Evolutionary conservation across 495 filamentous ascomycete species (phyloP).

Genomic region (Hypoxylon cercidicola): DNA sequence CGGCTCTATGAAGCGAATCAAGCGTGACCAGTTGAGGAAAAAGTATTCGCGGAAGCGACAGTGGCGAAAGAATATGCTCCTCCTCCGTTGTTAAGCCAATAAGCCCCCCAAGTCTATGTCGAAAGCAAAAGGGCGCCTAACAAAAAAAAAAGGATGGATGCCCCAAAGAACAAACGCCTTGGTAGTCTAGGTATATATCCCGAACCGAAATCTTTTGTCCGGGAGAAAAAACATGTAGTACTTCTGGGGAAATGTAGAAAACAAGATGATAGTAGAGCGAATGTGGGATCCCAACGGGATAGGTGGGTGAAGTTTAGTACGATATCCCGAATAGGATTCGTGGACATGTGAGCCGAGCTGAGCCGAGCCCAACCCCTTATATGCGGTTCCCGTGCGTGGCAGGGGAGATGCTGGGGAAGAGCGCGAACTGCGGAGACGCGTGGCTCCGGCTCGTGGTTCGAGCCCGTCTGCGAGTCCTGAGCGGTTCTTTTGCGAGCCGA

Average conservation of each 20-base stretch:
- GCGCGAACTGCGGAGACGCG: conserved; percentile 40
- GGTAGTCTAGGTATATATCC: background rate
- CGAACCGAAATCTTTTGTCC: background rate
- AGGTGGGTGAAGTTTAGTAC: background rate
- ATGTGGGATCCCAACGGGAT: background rate
- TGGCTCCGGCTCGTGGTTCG: conserved; percentile 47
- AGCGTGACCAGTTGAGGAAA: background rate
- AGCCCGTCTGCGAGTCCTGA: conserved; percentile 42
- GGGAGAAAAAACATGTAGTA: background rate
- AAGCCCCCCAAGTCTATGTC: conserved; percentile 27
- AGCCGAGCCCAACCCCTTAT: background rate
- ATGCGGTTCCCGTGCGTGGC: conserved; percentile 19
- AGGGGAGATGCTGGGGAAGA: conserved; percentile 36
- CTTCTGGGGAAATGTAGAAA: background rate
- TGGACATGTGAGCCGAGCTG: too few relatives aligned
- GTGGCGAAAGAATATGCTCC: conserved; percentile 9
- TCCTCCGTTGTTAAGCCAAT: conserved; percentile 1
- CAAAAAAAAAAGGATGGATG: too few relatives aligned
- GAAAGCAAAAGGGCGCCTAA: background rate
- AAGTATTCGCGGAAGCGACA: conserved; percentile 35
- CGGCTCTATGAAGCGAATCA: conserved; percentile 25
- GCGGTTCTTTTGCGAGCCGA: conserved; percentile 25
- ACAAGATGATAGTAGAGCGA: background rate
- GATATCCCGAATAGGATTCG: background rate
- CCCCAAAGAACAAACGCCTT: background rate